Conservation (phyloP, 768 basidiomycete genomes). For the Saitozyma podzolica region DNA sequence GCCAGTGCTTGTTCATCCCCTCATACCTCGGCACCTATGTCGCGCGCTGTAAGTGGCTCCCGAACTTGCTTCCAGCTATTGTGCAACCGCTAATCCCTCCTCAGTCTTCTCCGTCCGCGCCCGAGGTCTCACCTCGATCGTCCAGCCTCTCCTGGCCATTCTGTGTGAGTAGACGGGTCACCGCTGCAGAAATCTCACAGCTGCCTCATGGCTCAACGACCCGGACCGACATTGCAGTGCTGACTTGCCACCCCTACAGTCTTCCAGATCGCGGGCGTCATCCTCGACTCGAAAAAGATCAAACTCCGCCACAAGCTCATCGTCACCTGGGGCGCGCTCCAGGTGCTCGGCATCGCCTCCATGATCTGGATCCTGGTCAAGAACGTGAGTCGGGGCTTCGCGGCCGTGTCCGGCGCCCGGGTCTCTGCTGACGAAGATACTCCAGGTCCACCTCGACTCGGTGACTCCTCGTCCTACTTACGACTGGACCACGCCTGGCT, state of each 20-base stretch:
- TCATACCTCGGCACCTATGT: too few relatives aligned
- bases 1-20: too few relatives aligned
- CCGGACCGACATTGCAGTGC: neutral
- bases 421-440: neutral
- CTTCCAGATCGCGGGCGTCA: slow-evolving; percentile 14
- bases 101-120: too few relatives aligned
- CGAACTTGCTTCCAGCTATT: too few relatives aligned
- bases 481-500: too few relatives aligned
- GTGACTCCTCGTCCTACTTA: too few relatives aligned
- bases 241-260: slow-evolving; percentile 5
- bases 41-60: too few relatives aligned
- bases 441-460: too few relatives aligned
- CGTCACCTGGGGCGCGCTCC: slow-evolving; percentile 13
- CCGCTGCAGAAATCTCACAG: neutral
- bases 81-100: too few relatives aligned
- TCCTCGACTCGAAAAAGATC: slow-evolving; percentile 13
- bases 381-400: neutral
- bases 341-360: slow-evolving; percentile 12
- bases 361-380: slow-evolving; percentile 15
- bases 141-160: too few relatives aligned
- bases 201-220: slow-evolving; percentile 13
- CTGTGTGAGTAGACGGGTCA: too few relatives aligned
- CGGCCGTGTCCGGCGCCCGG: neutral
- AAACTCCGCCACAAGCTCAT: slow-evolving; percentile 17
- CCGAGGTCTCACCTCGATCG: too few relatives aligned